phyloP scores from a whole-genome alignment of 305 asterid genomes.

The Fraxinus sp. region DNA sequence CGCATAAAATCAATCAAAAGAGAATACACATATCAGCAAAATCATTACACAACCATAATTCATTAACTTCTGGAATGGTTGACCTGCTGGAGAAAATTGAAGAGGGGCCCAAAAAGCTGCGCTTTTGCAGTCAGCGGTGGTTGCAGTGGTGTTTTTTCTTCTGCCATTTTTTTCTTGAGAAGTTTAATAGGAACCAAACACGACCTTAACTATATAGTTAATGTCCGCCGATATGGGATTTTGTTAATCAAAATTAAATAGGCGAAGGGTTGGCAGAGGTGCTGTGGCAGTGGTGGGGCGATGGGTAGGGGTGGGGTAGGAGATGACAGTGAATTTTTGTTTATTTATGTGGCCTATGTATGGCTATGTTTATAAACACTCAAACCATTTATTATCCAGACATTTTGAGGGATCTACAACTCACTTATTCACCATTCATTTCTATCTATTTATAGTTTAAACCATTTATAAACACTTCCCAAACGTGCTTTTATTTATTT shows the following conservation, averaged over 20 bases:
- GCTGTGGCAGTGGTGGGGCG: neutral
- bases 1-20: neutral
- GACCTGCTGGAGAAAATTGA: constrained; percentile 71
- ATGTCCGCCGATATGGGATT: neutral
- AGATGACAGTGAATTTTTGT: neutral
- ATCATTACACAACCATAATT: neutral
- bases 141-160: constrained; percentile 1
- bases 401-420: neutral
- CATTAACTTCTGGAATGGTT: neutral
- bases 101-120: constrained; percentile 73
- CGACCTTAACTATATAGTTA: neutral
- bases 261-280: neutral
- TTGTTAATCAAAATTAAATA: neutral
- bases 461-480: neutral
- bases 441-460: neutral
- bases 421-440: neutral
- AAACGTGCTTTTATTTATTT: neutral
- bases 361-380: neutral
- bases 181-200: neutral
- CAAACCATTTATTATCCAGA: neutral
- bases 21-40: neutral
- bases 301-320: neutral
- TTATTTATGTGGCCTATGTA: neutral
- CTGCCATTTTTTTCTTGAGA: neutral
- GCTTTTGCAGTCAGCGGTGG: constrained; percentile 48